phyloP scores from a whole-genome alignment of 1,284 basidiomycete species.

The Austroboletus novae-zelandiae region DNA sequence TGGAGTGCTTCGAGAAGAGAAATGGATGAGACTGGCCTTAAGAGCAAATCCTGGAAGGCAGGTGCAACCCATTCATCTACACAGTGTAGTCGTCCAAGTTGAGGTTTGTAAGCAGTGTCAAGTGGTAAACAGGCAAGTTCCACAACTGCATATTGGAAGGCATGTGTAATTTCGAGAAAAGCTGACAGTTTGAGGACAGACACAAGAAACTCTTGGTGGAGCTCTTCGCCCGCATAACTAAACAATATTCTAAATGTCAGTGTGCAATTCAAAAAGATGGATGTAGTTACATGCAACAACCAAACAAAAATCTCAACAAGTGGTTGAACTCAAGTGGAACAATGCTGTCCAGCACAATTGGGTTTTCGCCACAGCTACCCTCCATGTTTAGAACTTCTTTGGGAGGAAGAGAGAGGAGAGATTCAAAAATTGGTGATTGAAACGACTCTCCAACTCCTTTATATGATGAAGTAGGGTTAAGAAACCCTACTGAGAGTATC shows the following conservation, averaged over 20 bases:
- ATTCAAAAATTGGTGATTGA: too few relatives aligned
- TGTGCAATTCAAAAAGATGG: too few relatives aligned
- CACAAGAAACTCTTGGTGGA: background rate
- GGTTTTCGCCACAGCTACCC: conserved; percentile 4
- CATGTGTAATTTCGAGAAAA: conserved; percentile 3
- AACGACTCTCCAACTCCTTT: too few relatives aligned
- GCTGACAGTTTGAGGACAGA: conserved; percentile 8
- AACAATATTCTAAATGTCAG: too few relatives aligned
- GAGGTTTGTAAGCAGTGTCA: background rate
- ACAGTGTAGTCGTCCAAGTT: conserved; percentile 4
- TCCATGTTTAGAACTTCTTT: background rate
- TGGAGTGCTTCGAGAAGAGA: background rate
- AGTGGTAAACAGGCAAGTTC: background rate
- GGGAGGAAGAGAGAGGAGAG: too few relatives aligned
- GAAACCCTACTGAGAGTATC: too few relatives aligned
- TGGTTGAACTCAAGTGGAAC: conserved; percentile 3
- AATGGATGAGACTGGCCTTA: conserved; percentile 1
- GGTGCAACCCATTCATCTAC: conserved; percentile 10
- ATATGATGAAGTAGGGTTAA: too few relatives aligned
- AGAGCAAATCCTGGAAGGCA: conserved; percentile 3
- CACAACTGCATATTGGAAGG: conserved; percentile 1
- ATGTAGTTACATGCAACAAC: too few relatives aligned
- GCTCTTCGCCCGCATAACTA: conserved; percentile 1
- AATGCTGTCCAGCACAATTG: conserved; percentile 4
- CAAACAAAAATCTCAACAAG: too few relatives aligned